A percentile compares a stretch with the other conserved stretches of the same genome.
These are phyloP conservation scores for Arthrinium puccinioides DNA, from an alignment of 2,329 filamentous ascomycete species.

Conservation along the genomic window DNA sequence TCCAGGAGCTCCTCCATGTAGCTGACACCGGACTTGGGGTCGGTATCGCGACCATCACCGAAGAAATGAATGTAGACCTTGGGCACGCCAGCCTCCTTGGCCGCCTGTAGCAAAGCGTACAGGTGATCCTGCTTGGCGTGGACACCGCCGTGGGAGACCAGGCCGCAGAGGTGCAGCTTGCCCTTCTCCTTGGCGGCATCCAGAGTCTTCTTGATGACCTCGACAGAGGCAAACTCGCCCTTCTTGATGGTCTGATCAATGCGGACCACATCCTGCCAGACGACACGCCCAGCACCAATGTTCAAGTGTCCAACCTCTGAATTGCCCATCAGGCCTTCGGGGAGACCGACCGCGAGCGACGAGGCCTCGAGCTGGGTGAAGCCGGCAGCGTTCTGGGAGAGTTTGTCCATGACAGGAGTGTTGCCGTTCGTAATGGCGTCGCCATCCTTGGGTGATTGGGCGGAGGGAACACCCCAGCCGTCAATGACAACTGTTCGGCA, in stretches of 20 bases:
- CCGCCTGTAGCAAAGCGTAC: conserved; percentile 77
- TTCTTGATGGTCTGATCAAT: conserved; percentile 93
- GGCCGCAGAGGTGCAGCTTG: conserved; percentile 82
- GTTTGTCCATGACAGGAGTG: conserved; percentile 90
- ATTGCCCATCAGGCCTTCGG: conserved; percentile 97
- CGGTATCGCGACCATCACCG: conserved; percentile 93
- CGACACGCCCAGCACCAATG: conserved; percentile 93
- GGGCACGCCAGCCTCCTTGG: conserved; percentile 80
- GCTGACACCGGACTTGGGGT: conserved; percentile 84
- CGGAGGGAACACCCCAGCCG: conserved; percentile 87
- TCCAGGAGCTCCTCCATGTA: conserved; percentile 85
- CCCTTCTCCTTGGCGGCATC: conserved; percentile 80
- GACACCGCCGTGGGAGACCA: conserved; percentile 93
- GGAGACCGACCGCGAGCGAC: conserved; percentile 88
- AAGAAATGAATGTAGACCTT: conserved; percentile 99
- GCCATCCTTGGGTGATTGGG: conserved; percentile 75
- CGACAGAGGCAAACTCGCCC: conserved; percentile 66
- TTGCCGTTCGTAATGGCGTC: conserved; percentile 93
- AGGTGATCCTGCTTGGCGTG: conserved; percentile 95
- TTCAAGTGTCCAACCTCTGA: conserved; percentile 98
- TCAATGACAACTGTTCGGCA: conserved; percentile 88
- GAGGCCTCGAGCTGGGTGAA: conserved; percentile 94
- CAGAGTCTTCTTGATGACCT: conserved; percentile 71
- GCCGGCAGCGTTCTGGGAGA: conserved; percentile 74
- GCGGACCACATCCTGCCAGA: conserved; percentile 97